Evolutionary conservation across 306 rosid genomes (phyloP).

Genomic region (Lagenaria siceraria): DNA sequence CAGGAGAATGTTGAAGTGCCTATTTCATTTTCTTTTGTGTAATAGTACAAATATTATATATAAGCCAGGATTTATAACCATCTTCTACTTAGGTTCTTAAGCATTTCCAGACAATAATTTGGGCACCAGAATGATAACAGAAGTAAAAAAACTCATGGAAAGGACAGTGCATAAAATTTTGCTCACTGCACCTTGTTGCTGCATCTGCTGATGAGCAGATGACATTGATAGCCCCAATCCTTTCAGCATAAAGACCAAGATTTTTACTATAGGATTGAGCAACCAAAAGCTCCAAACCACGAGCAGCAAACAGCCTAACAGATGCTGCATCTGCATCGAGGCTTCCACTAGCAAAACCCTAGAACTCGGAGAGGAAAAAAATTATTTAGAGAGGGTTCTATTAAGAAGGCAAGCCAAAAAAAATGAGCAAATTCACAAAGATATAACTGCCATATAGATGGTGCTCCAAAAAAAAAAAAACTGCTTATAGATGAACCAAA

Average conservation of each 20-base stretch:
- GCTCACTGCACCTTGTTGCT: conserved; percentile 52
- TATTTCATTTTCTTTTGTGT: background rate
- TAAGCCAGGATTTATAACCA: background rate
- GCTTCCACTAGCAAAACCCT: conserved; percentile 99
- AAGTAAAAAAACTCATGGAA: background rate
- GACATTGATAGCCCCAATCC: conserved; percentile 90
- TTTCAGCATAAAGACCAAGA: conserved; percentile 96
- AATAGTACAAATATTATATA: background rate
- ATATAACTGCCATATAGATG: background rate
- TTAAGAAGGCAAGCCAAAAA: background rate
- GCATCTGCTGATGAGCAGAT: conserved; percentile 76
- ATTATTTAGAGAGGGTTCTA: background rate
- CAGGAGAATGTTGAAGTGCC: background rate
- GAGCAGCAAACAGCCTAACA: conserved; percentile 78
- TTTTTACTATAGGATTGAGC: conserved; percentile 98
- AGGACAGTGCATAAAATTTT: background rate
- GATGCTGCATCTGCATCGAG: conserved; percentile 81
- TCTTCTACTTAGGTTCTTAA: background rate
- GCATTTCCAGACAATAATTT: background rate
- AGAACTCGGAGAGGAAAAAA: background rate
- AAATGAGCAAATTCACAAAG: background rate
- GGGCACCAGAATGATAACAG: background rate
- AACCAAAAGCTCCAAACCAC: conserved; percentile 82
- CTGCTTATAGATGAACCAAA: background rate
- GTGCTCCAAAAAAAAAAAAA: too few species aligned